phyloP scores from a whole-genome alignment of 371 early-diverging fungal genomes.

The Circinella umbellata region DNA sequence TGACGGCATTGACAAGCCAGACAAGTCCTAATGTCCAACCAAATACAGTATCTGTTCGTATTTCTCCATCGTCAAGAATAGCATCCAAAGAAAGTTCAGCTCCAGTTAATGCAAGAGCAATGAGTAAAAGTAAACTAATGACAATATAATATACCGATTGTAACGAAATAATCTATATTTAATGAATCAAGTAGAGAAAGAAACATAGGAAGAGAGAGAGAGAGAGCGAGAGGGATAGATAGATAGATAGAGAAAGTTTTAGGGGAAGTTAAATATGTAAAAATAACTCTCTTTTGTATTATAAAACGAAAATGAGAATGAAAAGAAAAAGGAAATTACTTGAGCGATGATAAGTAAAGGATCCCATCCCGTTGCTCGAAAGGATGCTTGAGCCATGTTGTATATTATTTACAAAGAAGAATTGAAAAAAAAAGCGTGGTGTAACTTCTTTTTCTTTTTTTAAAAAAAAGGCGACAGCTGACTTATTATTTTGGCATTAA shows the following conservation, averaged over 20 bases:
- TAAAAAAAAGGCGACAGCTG: not conserved
- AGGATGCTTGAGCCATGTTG: constrained; percentile 38
- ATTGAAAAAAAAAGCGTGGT: not conserved
- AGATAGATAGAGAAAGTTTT: no score
- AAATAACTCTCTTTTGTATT: no score
- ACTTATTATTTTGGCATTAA: no score
- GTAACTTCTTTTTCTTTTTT: no score
- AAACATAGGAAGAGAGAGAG: not conserved
- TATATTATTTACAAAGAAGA: not conserved
- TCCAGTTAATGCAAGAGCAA: constrained; percentile 66
- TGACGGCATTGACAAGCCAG: constrained; percentile 64
- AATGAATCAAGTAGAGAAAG: not conserved
- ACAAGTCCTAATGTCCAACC: constrained; percentile 78
- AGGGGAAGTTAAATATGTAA: no score
- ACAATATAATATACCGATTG: constrained; percentile 70
- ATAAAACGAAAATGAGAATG: not conserved
- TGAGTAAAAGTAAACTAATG: constrained; percentile 56
- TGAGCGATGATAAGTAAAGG: constrained; percentile 51
- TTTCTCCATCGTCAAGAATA: constrained; percentile 64
- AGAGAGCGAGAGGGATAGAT: not conserved
- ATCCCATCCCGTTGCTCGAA: constrained; percentile 55
- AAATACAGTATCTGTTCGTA: constrained; percentile 71
- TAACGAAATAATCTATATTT: constrained; percentile 57
- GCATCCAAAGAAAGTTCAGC: constrained; percentile 69
- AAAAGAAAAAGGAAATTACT: constrained; percentile 20